Base-by-base conservation (phyloP, 176 grass and related monocot species). In the Alopecurus myosuroides region DNA sequence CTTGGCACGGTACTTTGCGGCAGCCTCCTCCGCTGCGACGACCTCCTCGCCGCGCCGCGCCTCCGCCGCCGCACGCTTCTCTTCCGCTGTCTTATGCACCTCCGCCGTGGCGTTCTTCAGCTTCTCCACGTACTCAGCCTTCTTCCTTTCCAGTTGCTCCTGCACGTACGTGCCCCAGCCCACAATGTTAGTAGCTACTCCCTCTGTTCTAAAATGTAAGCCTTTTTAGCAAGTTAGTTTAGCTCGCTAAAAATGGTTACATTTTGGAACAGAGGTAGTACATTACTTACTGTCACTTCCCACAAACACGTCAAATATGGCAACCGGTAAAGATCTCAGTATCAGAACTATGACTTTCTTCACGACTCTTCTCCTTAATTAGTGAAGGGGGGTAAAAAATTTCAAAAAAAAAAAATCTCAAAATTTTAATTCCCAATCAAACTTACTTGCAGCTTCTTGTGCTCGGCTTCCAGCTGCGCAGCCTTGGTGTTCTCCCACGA, bases 401-500 rank as follows among this genome's bases (percentile, higher is more conserved):
- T 71, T 69, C 67, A 2, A 25, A 62, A 30, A 30, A 31, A 17
- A 29, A 13, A n/a, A n/a, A n/a, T n/a, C n/a, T n/a, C n/a, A n/a
- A n/a, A n/a, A n/a, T n/a, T n/a, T n/a, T n/a, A n/a, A 14, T 29
- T 29, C 10, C 63, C 17, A 7, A 8, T 67, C 25, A 9, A 49
- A 81, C 87, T 85, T 80, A 98, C 90, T 45, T 95, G 92, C 9
- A 45, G 75, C 56, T 88, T 94, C 80, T 88, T 93, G 30, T 91
- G 75, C 31, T 98, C 88, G 48, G 90, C 84, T 72, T 98, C 90
- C 19, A 91, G 46, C 37, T 82, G 50, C 25, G 87, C 92, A 44
- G 87, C 80, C 89, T 90, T 91, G 36, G 86, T 29, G 76, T 86
- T 91, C 95, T 98, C 92, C 95, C 92, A 98, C 6, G 88, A 80